A percentile compares a stretch with the other conserved stretches of the same genome.
phyloP scores from a whole-genome alignment of 164 flowering plant species.

The Nymphaea colorata region DNA sequence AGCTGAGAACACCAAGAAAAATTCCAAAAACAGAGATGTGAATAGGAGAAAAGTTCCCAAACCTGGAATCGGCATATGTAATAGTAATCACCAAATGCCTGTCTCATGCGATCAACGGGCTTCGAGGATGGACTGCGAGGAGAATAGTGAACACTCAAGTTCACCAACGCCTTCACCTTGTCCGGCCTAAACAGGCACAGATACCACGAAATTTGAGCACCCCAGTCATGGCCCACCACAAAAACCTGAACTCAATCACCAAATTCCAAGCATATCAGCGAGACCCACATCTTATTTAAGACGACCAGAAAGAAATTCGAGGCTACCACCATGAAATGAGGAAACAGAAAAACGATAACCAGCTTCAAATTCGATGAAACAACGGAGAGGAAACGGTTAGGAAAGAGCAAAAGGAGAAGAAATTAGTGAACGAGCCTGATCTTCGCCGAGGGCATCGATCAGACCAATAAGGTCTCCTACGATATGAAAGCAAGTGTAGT shows the following conservation, averaged over 20 bases:
- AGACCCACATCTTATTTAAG: no score
- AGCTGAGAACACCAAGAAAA: no score
- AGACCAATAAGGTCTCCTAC: constrained; percentile 65
- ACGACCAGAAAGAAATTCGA: no score
- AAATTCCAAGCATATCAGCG: no score
- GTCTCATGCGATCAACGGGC: constrained; percentile 23
- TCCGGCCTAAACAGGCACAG: constrained; percentile 64
- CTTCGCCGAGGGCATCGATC: constrained; percentile 36
- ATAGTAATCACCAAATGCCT: constrained; percentile 51
- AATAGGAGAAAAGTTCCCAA: no score
- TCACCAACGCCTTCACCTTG: constrained; percentile 69
- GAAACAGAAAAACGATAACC: not conserved
- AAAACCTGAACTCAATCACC: constrained; percentile 28
- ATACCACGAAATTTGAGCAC: constrained; percentile 59
- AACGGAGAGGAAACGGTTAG: not conserved
- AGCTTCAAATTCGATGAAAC: no score
- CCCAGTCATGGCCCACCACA: constrained; percentile 87
- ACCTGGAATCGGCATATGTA: constrained; percentile 83
- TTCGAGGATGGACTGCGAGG: constrained; percentile 35
- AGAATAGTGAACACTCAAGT: constrained; percentile 35
- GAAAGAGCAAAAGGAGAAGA: not conserved
- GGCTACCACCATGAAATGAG: not conserved
- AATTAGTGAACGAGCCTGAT: constrained; percentile 8
- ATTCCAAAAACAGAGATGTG: no score
- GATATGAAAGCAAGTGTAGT: constrained; percentile 41